These are phyloP conservation scores for Exsudoporus floridanus DNA, from an alignment of 1,284 basidiomycete species.

Conservation along the genomic window DNA sequence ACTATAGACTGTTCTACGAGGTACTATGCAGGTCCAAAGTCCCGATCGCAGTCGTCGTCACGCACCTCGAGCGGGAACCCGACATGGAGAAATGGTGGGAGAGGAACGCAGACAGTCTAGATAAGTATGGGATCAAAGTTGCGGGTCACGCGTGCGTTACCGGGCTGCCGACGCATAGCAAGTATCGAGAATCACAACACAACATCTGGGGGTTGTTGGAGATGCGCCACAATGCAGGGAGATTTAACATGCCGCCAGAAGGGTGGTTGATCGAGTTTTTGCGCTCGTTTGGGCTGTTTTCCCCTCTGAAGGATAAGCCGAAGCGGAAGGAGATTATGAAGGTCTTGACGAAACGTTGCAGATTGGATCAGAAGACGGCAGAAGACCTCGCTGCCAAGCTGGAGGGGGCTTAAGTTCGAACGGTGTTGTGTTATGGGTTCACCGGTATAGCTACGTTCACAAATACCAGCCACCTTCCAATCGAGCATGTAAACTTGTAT, in stretches of 20 bases:
- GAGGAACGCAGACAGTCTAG: conserved; percentile 24
- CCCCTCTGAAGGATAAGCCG: conserved; percentile 21
- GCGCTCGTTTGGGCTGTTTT: conserved; percentile 28
- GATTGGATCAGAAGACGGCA: conserved; percentile 20
- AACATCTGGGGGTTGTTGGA: conserved; percentile 21
- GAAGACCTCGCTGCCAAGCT: conserved; percentile 22
- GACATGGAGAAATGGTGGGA: conserved; percentile 35
- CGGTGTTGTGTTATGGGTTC: neutral
- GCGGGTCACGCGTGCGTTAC: conserved; percentile 34
- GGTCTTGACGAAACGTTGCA: conserved; percentile 31
- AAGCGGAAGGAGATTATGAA: conserved; percentile 29
- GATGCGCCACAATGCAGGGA: conserved; percentile 13
- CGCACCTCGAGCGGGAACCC: conserved; percentile 39
- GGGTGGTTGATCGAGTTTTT: conserved; percentile 28
- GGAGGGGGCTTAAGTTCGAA: conserved; percentile 1
- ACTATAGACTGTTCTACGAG: conserved; percentile 40
- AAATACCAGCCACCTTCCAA: neutral
- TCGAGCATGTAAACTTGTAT: conserved; percentile 10
- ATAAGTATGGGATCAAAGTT: conserved; percentile 27
- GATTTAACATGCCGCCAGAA: conserved; percentile 32
- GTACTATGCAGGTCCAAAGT: conserved; percentile 36
- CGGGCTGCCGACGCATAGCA: conserved; percentile 28
- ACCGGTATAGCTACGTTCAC: neutral
- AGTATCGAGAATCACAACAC: conserved; percentile 26
- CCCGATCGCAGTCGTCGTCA: conserved; percentile 41